Evolutionary conservation across 495 filamentous ascomycete species (phyloP).

Genomic region (Parathielavia hyrcaniae): DNA sequence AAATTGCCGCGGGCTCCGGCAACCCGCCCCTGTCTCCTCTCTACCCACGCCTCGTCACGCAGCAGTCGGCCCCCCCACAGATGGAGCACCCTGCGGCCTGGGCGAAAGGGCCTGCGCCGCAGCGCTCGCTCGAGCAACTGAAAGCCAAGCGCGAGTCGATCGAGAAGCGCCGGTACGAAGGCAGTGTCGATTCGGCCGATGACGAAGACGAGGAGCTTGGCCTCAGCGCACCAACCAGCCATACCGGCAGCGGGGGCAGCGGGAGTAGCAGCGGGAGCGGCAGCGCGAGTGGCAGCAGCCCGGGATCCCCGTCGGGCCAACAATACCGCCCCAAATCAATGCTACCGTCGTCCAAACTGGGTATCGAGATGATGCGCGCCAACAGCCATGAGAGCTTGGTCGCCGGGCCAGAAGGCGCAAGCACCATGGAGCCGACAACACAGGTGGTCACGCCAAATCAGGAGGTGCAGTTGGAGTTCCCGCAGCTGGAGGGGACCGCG

Average conservation of each 20-base stretch:
- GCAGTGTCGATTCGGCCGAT: conserved; percentile 73
- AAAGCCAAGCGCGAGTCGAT: conserved; percentile 68
- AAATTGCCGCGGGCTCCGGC: conserved; percentile 28
- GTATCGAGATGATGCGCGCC: conserved; percentile 92
- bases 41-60: conserved; percentile 52
- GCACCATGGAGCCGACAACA: conserved; percentile 32
- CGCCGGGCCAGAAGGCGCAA: conserved; percentile 33
- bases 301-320: conserved; percentile 39
- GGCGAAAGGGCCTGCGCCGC: conserved; percentile 39
- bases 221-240: conserved; percentile 29
- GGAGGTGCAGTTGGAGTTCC: conserved; percentile 27
- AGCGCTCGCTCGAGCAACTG: conserved; percentile 71
- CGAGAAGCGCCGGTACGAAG: conserved; percentile 68
- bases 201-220: conserved; percentile 85
- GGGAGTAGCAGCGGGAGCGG: conserved; percentile 36
- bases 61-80: conserved; percentile 61
- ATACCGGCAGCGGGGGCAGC: conserved; percentile 30
- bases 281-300: conserved; percentile 38
- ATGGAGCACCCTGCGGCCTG: conserved; percentile 51
- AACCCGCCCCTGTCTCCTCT: conserved; percentile 31
- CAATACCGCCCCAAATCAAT: conserved; percentile 38
- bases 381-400: conserved; percentile 85
- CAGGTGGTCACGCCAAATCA: conserved; percentile 39
- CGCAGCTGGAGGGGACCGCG: background rate
- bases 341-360: conserved; percentile 66